Percentiles rank a stretch among this genome's conserved stretches.
Evolutionary conservation across 768 basidiomycete genomes (phyloP).

Genomic region (Suillus fuscotomentosus): DNA sequence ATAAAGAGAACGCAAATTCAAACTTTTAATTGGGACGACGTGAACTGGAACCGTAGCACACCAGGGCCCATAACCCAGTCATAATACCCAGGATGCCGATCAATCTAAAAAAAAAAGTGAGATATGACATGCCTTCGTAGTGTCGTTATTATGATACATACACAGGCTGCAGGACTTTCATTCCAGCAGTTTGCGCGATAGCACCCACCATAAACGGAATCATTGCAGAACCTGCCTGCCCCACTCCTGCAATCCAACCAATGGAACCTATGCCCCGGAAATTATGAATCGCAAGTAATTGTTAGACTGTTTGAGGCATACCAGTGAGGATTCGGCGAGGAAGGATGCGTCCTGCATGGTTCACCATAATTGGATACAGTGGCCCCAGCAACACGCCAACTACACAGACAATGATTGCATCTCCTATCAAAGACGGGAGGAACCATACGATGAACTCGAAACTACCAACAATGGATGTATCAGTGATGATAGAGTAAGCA

Average conservation of each 20-base stretch:
- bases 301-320: neutral
- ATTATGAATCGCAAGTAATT: no score
- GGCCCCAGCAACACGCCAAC: conserved; percentile 55
- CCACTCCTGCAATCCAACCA: conserved; percentile 68
- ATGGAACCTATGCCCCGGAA: conserved; percentile 41
- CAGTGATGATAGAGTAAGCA: neutral
- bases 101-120: neutral
- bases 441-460: conserved; percentile 60
- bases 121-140: neutral
- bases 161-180: conserved; percentile 38
- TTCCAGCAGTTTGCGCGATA: conserved; percentile 59
- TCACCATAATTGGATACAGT: conserved; percentile 61
- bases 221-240: conserved; percentile 70
- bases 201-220: conserved; percentile 74
- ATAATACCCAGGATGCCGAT: conserved; percentile 35
- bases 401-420: conserved; percentile 54
- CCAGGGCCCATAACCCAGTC: conserved; percentile 31
- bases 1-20: neutral
- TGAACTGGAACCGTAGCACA: conserved; percentile 1
- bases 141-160: conserved; percentile 11
- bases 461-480: conserved; percentile 32
- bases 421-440: conserved; percentile 50
- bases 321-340: conserved; percentile 69
- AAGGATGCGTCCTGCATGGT: conserved; percentile 63
- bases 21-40: conserved; percentile 1